Evolutionary conservation across 129 eudicot genomes (phyloP).

Genomic region (Smallanthus sonchifolius): DNA sequence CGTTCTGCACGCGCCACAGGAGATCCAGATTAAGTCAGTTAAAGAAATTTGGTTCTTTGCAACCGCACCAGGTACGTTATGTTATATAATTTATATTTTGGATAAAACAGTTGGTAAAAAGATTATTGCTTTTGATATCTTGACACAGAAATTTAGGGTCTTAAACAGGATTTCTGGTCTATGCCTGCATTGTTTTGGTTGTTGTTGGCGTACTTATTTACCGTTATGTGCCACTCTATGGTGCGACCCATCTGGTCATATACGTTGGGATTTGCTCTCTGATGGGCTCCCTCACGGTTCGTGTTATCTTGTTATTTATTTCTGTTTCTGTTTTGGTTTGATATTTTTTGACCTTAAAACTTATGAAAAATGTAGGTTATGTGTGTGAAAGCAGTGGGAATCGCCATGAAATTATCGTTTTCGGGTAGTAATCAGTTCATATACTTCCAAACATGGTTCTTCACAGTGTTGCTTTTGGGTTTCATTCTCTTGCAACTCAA

Average conservation of each 20-base stretch:
- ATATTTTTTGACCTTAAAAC: not conserved
- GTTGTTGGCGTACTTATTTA: constrained; percentile 47
- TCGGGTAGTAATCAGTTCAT: constrained; percentile 70
- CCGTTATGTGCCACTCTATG: constrained; percentile 59
- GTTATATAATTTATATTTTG: not conserved
- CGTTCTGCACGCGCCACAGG: constrained; percentile 91
- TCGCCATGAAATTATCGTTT: constrained; percentile 76
- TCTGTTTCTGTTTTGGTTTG: not conserved
- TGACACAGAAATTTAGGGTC: constrained; percentile 22
- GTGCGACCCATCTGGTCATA: constrained; percentile 60
- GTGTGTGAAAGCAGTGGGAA: constrained; percentile 90
- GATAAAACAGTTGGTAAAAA: not conserved
- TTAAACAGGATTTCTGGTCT: constrained; percentile 65
- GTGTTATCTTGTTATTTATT: constrained; percentile 14
- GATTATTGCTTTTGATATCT: constrained; percentile 5
- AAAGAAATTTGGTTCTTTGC: constrained; percentile 81
- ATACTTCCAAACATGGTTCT: constrained; percentile 85
- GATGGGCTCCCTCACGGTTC: constrained; percentile 90
- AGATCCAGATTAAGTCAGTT: constrained; percentile 59
- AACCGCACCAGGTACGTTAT: constrained; percentile 56
- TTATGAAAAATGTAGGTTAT: constrained; percentile 53
- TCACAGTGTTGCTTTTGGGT: constrained; percentile 44
- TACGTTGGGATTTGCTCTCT: constrained; percentile 92
- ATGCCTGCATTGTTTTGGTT: constrained; percentile 43
- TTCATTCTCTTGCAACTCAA: constrained; percentile 79